Evolutionary conservation across 345 rosid genomes (phyloP).

Genomic region (Citrus medica): DNA sequence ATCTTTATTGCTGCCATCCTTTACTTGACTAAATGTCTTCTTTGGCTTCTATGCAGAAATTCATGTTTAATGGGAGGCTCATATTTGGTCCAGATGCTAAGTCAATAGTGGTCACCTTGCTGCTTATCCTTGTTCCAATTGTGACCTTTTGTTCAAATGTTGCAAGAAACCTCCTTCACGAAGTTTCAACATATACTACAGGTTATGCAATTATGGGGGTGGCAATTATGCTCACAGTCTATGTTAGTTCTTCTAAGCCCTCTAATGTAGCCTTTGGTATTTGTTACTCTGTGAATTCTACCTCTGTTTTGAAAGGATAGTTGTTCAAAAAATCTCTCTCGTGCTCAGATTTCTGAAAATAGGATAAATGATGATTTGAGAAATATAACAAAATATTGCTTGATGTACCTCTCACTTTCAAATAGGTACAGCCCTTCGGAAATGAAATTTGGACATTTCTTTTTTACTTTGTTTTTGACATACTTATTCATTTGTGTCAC

Average conservation of each 20-base stretch:
- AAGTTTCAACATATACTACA: slow-evolving; percentile 23
- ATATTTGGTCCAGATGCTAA: slow-evolving; percentile 55
- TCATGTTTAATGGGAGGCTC: slow-evolving; percentile 41
- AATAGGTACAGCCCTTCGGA: neutral
- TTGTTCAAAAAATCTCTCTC: neutral
- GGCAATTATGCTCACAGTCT: slow-evolving; percentile 41
- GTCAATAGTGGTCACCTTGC: slow-evolving; percentile 36
- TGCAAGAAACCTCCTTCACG: slow-evolving; percentile 34
- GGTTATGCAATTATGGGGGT: slow-evolving; percentile 36
- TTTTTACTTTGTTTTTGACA: neutral
- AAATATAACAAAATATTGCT: neutral
- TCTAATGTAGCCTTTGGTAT: neutral
- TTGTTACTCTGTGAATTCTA: neutral
- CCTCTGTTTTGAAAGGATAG: neutral
- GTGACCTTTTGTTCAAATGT: slow-evolving; percentile 43
- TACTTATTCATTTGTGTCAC: neutral
- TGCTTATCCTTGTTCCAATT: slow-evolving; percentile 47
- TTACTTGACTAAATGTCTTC: slow-evolving; percentile 6
- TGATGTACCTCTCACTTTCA: neutral
- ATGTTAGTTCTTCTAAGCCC: slow-evolving; percentile 35
- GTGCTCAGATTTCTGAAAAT: neutral
- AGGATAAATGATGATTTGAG: neutral
- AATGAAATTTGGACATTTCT: neutral
- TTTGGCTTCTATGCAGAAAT: slow-evolving; percentile 30
- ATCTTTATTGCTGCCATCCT: neutral